Percentiles rank a stretch among this genome's conserved stretches.
These are phyloP conservation scores for Pugionium cornutum DNA, from an alignment of 345 rosid genomes.

Conservation along the genomic window DNA sequence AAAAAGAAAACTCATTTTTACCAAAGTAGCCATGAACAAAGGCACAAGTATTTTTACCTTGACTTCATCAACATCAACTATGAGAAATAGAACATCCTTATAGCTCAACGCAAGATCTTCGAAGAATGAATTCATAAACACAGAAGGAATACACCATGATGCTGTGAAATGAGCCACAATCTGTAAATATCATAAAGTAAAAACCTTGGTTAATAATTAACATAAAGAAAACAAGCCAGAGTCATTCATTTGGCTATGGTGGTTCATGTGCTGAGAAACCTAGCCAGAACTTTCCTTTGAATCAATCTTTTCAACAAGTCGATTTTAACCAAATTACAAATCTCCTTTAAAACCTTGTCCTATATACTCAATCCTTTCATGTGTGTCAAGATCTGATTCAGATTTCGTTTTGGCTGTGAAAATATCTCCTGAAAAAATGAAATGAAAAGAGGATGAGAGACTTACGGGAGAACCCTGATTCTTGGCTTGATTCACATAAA, in stretches of 20 bases:
- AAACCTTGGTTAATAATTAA: neutral
- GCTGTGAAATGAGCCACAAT: slow-evolving; percentile 87
- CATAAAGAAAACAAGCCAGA: neutral
- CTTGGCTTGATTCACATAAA: slow-evolving; percentile 59
- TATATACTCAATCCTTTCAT: neutral
- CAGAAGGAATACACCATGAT: slow-evolving; percentile 90
- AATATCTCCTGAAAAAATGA: neutral
- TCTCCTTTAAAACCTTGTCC: neutral
- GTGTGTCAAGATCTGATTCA: neutral
- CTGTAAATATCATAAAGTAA: slow-evolving; percentile 43
- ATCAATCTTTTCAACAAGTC: neutral
- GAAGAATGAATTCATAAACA: slow-evolving; percentile 76
- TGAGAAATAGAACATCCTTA: slow-evolving; percentile 71
- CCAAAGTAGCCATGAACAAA: neutral
- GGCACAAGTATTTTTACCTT: slow-evolving; percentile 47
- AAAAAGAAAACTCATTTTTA: neutral
- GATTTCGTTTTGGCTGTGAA: slow-evolving; percentile 7
- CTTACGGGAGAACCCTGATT: slow-evolving; percentile 69
- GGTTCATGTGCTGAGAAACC: slow-evolving; percentile 15
- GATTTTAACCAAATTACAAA: neutral
- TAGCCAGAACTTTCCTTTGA: neutral
- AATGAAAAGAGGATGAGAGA: slow-evolving; percentile 6
- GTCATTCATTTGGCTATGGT: neutral
- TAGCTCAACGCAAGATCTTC: slow-evolving; percentile 64
- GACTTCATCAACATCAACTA: slow-evolving; percentile 87